Evolutionary conservation across 148 eudicot genomes (phyloP).

Genomic region (Bassia scoparia): DNA sequence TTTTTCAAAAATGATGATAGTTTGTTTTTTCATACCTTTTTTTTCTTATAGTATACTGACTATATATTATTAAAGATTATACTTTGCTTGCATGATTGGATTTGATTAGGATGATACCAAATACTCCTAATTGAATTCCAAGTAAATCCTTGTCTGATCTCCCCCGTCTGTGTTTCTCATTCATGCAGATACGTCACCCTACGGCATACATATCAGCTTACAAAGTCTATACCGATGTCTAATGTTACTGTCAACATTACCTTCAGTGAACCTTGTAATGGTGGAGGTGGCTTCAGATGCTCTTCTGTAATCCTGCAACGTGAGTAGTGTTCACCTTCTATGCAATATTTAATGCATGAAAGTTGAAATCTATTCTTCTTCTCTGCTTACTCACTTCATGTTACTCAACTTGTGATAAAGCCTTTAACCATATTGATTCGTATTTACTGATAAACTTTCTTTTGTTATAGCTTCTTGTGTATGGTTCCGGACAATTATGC

Average conservation of each 20-base stretch:
- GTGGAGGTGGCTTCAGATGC: conserved; percentile 78
- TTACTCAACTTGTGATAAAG: not conserved
- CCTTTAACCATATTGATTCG: no score
- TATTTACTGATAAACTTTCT: not conserved
- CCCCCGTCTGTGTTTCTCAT: conserved; percentile 6
- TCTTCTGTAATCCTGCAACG: conserved; percentile 75
- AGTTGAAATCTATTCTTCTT: not conserved
- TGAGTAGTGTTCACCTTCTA: conserved; percentile 52
- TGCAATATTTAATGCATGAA: conserved; percentile 5
- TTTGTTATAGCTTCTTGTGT: conserved; percentile 70
- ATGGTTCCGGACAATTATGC: conserved; percentile 79
- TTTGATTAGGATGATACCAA: not conserved
- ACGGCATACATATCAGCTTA: conserved; percentile 68
- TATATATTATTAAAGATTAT: not conserved
- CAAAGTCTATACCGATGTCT: conserved; percentile 56
- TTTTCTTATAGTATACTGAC: no score
- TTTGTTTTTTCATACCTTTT: no score
- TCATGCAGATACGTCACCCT: conserved; percentile 73
- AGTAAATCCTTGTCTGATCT: conserved; percentile 2
- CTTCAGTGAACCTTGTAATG: conserved; percentile 77
- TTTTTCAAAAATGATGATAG: not conserved
- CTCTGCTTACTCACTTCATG: not conserved
- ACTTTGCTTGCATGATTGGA: conserved; percentile 2
- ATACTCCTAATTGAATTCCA: not conserved
- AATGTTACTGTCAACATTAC: conserved; percentile 60